Base-by-base conservation (phyloP, 2,329 filamentous ascomycete genomes). In the Lachnellula cervina region DNA sequence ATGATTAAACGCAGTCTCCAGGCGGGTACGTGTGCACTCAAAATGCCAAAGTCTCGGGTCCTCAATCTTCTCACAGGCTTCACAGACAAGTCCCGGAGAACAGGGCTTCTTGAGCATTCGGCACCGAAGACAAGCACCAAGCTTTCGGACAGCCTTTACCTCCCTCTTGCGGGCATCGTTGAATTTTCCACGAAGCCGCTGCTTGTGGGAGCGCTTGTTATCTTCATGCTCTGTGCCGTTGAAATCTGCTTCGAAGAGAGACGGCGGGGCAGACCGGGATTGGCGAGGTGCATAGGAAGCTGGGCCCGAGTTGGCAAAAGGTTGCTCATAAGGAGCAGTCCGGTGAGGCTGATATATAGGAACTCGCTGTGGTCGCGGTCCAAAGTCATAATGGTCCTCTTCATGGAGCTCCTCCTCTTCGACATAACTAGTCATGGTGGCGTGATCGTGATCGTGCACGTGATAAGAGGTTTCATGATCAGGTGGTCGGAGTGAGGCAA, bases 71-170 rank as follows among this genome's bases (percentile, higher is more conserved):
- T 78, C 77, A 59, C 84, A 87, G 1, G 83, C 82, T 52, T 81
- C 78, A 61, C 84, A 87, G 0, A 83, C 83, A 6, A 77, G 80
- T 34, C 81, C 83, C 56, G 77, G 79, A n/a, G 82, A 83, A 64
- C 84, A 87, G 1, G 81, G 84, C 71, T 87, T 87, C 55, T 83
- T 78, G 37, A 87, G 70, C 59, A 87, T 86, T 38, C 83, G 77
- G 64, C 84, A 87, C 45, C 84, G 75, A 51, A 86, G 84, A 62
- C 84, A 87, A 13, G 84, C 83, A 5, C 84, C 84, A 37, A 83
- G 78, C 62, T 83, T 83, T 23, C 84, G 79, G 21, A 87, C 81
- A 59, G 83, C 80, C 61, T 85, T 82, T 2, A 87, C 83, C 64
- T 87, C 81, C 65, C 81, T 84, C 21, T 84, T 76, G n/a, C 84